Evolutionary conservation across 768 basidiomycete genomes (phyloP), one percentile per base, ranked within the genome.

Genomic region (Sarcodon aspratus): DNA sequence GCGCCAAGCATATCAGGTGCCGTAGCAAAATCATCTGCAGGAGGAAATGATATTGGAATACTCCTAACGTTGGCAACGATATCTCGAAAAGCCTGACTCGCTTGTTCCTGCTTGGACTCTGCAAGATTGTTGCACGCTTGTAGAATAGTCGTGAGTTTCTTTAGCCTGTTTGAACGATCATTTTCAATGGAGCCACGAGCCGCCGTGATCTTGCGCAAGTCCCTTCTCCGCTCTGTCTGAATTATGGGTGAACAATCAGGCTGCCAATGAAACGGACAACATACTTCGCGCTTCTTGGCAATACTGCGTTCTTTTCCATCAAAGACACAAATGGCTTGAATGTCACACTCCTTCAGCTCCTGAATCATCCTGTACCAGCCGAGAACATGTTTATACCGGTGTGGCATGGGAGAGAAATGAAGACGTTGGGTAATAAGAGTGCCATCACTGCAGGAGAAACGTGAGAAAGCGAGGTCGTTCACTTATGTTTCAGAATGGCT

Each of bases 341-440:
- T 75, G 11, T 68, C 68, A 31, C 69, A 62, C 12, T 78, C 74
- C 45, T 69, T 68, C 33, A 91, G 66, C 54, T 90, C 86, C 42
- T 69, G 67, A 6, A 78, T 66, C 33, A 90, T 70, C 34, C 75
- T 72, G 57, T 85, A 83, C 89, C 89, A 92, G 15, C 85, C 82
- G 3, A 86, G 64, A 17, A 91, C 71, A 62, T 92, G 89, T 32
- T 82, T 74, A 55, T 79, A 70, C 0, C 66, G 68, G 58, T 87
- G 79, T 1, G 80, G 78, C 46, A 71, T 64, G 11, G 73, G 80
- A 0, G 80, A 73, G 62, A 81, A 92, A 58, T 90, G 85, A 42
- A 90, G 71, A 18, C 88, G 77, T 59, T 88, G 86, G 0, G 88
- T 92, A 58, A 92, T 73, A 49, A 92, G 80, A 7, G 88, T 92